Base-by-base conservation (phyloP, 768 basidiomycete genomes). In the Xerocomellus chrysenteron region DNA sequence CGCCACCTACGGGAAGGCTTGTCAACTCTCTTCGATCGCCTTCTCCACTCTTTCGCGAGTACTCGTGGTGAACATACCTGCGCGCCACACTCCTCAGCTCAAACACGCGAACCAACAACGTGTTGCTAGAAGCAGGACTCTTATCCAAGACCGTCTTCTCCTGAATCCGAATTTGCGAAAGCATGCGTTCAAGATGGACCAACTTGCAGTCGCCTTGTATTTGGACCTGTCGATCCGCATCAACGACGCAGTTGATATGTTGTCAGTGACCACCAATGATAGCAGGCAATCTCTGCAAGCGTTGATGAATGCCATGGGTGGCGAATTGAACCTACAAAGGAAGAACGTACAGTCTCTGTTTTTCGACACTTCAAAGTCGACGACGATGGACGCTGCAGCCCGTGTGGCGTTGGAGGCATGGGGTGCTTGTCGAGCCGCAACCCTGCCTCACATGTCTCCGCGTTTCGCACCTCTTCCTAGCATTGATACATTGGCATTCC, bases 141-240 rank as follows among this genome's bases (percentile, higher is more conserved):
- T 73, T 5, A 61, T 82, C 8, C 56, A 69, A 47, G 61, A 70
- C 10, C 45, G 46, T 7, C 66, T 82, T 42, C 59, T 82, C 5
- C 61, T 68, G 44, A 54, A 73, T 32, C 19, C 63, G 0, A 33
- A 57, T 2, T 52, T 68, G 28, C 60, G 52, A 16, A 81, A 79
- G 55, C 66, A 72, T 47, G 74, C 76, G 0, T 80, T 84, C 44
- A 65, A 67, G 35, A 79, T 81, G 80, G 82, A 82, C 58, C 71
- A 68, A 39, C 60, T 83, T 1, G 71, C 75, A 0, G 56, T 73
- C 5, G 68, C 79, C 2, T 59, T 85, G 16, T 72, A 69, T 61
- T 44, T 65, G 10, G 82, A 84, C 53, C 45, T 74, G 8, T 69
- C 64, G 0, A 49, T 80, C 11, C 66, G 63, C 10, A 71, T 81